These are phyloP conservation scores for Cryptococcus sp. DNA, from an alignment of 1,284 basidiomycete species.

Conservation along the genomic window DNA sequence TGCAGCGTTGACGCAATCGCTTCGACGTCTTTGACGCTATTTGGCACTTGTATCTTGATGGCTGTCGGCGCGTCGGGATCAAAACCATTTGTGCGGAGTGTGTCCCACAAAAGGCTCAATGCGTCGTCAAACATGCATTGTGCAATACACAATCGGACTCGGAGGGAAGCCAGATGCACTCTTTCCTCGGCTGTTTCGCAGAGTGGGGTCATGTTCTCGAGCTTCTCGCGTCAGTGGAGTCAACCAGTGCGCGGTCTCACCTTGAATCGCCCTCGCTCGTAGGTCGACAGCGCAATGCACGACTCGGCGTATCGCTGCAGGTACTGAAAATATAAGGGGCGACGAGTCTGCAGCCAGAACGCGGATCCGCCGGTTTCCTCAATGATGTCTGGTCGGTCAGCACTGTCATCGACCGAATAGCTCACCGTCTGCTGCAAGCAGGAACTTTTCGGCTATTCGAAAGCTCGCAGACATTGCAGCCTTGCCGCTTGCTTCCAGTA, in stretches of 20 bases:
- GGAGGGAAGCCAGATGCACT: not conserved
- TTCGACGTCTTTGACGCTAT: not conserved
- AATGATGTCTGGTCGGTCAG: slow-evolving; percentile 18
- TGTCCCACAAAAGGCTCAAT: not conserved
- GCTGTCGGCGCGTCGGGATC: not conserved
- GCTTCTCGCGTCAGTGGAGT: slow-evolving; percentile 6
- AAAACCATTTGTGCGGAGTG: not conserved
- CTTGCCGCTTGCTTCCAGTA: slow-evolving; percentile 23
- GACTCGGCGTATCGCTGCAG: slow-evolving; percentile 24
- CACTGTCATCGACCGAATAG: not conserved
- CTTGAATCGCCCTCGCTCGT: slow-evolving; percentile 14
- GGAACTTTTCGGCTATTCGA: slow-evolving; percentile 19
- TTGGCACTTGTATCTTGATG: not conserved
- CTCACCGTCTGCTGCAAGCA: slow-evolving; percentile 23
- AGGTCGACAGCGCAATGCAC: slow-evolving; percentile 22
- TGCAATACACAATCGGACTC: not conserved
- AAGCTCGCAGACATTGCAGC: slow-evolving; percentile 26
- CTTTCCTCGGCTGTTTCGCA: slow-evolving; percentile 13
- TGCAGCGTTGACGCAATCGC: not conserved
- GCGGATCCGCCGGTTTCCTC: slow-evolving; percentile 21
- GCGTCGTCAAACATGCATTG: not conserved
- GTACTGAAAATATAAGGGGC: slow-evolving; percentile 21
- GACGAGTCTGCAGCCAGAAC: slow-evolving; percentile 17
- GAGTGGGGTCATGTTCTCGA: slow-evolving; percentile 17
- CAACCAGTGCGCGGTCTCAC: slow-evolving; percentile 12